Percentiles rank a stretch among this genome's conserved stretches.
Evolutionary conservation across 1,139 yeast species (phyloP).

Genomic region (Candida dubliniensis): DNA sequence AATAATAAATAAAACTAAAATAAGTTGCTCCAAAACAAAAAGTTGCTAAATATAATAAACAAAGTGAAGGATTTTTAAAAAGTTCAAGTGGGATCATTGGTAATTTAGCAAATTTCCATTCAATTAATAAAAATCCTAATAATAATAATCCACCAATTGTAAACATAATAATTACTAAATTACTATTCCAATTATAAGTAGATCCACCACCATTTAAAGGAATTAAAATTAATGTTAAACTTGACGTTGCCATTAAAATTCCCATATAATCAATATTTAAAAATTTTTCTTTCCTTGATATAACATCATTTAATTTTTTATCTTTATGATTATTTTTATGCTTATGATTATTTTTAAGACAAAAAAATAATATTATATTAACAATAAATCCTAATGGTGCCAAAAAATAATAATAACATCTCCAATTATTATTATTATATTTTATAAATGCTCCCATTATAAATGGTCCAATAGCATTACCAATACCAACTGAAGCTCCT

Average conservation of each 20-base stretch:
- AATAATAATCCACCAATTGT: conserved; percentile 46
- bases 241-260: conserved; percentile 42
- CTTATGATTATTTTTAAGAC: conserved; percentile 26
- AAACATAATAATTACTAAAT: conserved; percentile 48
- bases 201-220: conserved; percentile 61
- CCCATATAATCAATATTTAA: conserved; percentile 51
- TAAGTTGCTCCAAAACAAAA: conserved; percentile 52
- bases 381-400: conserved; percentile 43
- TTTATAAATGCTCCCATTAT: conserved; percentile 51
- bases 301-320: conserved; percentile 21
- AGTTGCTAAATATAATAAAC: conserved; percentile 42
- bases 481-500: conserved; percentile 55
- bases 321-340: too few relatives aligned
- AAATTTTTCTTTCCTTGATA: conserved; percentile 32
- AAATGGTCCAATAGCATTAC: conserved; percentile 58
- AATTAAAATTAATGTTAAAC: conserved; percentile 45
- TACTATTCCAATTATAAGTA: conserved; percentile 51
- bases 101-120: conserved; percentile 47
- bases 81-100: conserved; percentile 59
- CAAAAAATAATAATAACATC: conserved; percentile 48
- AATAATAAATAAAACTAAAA: conserved; percentile 44
- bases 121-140: conserved; percentile 43
- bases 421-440: conserved; percentile 45
- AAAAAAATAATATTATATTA: conserved; percentile 24
- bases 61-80: conserved; percentile 40